Evolutionary conservation across 2,329 filamentous ascomycete genomes (phyloP).

Genomic region (Graphiopsis chlorocephala): DNA sequence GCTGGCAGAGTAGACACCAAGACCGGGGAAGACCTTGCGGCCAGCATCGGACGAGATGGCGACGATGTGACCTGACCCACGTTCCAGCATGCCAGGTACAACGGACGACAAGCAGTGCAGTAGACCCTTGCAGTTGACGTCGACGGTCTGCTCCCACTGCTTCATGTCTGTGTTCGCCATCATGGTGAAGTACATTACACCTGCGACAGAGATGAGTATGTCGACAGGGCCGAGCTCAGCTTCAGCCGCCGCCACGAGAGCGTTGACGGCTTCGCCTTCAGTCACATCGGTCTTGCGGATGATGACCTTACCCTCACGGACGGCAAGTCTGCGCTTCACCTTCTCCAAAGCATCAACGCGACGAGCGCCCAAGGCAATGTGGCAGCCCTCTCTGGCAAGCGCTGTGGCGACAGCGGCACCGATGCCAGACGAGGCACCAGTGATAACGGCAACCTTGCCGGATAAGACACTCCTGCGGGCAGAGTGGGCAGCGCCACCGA

Average conservation of each 20-base stretch:
- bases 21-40: conserved; percentile 75
- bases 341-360: conserved; percentile 66
- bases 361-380: conserved; percentile 70
- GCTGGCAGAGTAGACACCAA: conserved; percentile 77
- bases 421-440: conserved; percentile 75
- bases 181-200: conserved; percentile 87
- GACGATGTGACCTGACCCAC: conserved; percentile 69
- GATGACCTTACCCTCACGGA: conserved; percentile 63
- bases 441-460: conserved; percentile 72
- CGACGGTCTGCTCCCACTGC: conserved; percentile 78
- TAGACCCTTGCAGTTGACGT: conserved; percentile 83
- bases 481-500: conserved; percentile 44
- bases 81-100: conserved; percentile 68
- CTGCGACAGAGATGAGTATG: conserved; percentile 75
- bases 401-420: conserved; percentile 70
- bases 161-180: conserved; percentile 73
- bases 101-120: conserved; percentile 68
- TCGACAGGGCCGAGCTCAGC: conserved; percentile 69
- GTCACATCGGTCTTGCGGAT: conserved; percentile 72
- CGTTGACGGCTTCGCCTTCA: conserved; percentile 62
- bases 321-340: conserved; percentile 60
- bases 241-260: conserved; percentile 58
- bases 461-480: conserved; percentile 58
- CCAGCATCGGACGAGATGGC: conserved; percentile 81
- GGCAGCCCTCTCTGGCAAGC: conserved; percentile 67